Evolutionary conservation across 805 yeast species (phyloP), one percentile per base, ranked within the genome.

Genomic region (Suhomyces tanzawaensis): DNA sequence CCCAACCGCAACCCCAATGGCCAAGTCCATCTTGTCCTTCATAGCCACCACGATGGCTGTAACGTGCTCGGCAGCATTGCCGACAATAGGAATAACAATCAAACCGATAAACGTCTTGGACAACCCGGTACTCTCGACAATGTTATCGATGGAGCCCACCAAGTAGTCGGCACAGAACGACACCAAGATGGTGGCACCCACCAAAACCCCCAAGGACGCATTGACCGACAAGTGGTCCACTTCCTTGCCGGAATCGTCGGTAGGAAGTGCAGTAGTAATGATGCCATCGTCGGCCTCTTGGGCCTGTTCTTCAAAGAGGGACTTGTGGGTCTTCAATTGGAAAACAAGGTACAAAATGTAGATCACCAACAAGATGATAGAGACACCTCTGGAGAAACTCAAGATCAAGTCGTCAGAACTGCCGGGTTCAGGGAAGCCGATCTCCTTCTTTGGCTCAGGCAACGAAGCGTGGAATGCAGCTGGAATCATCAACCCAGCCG

Each of bases 41-140:
- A 81, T 79, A 16, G 99, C 98, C 34, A 93, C 98, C 45, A 88
- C 76, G 25, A 93, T 84, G 3, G 98, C 96, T 14, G 99, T 93
- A 36, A 88, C 98, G 62, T 93, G 99, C 63, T 93, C 99, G 9
- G 98, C 98, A 3, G 99, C 99, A 55, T 93, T 93, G 40, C 98
- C 99, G 19, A 93, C 98, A 46, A 93, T 91, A 28, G 99, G 99
- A 45, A 93, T 83, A 32, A 93, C 79, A 50, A 93, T 83, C 49
- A 93, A 72, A 59, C 98, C 98, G 53, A 93, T 88, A 53, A 93
- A 93, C 0, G 98, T 89, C 74, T 91, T 90, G 30, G 96, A 85
- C 38, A 93, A 71, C 3, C 96, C 96, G 2, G 95, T 79, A 21
- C 79, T 66, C 41, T 71, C 85, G 25, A 93, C 98, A 46, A 91